Evolutionary conservation across 164 flowering plant genomes (phyloP).

Genomic region (Chimonanthus salicifolius): DNA sequence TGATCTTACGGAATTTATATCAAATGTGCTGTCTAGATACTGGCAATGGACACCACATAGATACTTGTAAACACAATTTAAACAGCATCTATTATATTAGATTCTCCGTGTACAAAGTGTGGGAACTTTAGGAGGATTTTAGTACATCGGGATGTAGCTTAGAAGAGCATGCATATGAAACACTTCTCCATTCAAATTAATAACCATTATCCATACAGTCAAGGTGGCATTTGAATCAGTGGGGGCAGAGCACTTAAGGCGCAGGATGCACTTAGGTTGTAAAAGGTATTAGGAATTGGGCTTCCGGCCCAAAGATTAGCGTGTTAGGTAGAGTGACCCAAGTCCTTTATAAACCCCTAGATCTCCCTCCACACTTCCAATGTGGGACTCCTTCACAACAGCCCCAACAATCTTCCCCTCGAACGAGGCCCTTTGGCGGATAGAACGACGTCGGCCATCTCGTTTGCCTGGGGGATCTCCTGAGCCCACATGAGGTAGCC

Average conservation of each 20-base stretch:
- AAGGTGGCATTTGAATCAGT: not conserved
- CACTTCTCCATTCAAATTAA: not conserved
- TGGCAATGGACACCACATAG: not conserved
- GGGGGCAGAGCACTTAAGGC: no score
- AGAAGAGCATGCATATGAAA: not conserved
- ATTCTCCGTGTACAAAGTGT: not conserved
- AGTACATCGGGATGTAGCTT: not conserved
- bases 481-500: no score
- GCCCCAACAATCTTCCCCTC: no score
- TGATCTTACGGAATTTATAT: not conserved
- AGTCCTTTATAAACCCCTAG: no score
- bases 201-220: not conserved
- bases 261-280: no score
- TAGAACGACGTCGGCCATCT: no score
- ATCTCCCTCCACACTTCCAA: no score
- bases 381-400: no score
- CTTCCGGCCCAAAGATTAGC: not conserved
- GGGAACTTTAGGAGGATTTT: not conserved
- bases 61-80: not conserved
- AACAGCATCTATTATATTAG: no score
- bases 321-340: no score
- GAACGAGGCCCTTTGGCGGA: no score
- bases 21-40: not conserved
- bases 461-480: no score
- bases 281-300: not conserved